Conservation (phyloP, 192 early-diverging fungal species). For the Coemansia sp. region DNA sequence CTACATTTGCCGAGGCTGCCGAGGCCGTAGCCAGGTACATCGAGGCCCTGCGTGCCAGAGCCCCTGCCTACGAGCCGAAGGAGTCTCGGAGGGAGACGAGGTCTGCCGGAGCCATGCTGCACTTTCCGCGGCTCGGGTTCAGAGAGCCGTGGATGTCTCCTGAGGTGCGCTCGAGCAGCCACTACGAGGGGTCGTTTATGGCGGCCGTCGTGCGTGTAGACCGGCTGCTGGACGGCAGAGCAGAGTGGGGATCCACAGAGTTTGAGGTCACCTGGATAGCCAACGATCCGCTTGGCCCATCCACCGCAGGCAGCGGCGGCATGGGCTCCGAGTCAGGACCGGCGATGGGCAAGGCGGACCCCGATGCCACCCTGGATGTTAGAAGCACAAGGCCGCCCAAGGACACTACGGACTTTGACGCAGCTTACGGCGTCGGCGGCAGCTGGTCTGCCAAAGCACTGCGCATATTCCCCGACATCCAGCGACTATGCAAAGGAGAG, state of each 20-base stretch:
- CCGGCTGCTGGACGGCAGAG: neutral
- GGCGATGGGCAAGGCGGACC: neutral
- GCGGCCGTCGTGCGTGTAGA: constrained; percentile 16
- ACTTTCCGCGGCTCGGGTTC: constrained; percentile 17
- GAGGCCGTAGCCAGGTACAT: neutral
- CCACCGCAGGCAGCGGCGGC: neutral
- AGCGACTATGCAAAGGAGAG: neutral
- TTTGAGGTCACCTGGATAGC: constrained; percentile 23
- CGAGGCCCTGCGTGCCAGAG: neutral
- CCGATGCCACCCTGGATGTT: neutral
- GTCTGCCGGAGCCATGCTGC: neutral
- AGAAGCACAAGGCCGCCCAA: neutral
- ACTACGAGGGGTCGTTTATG: constrained; percentile 25
- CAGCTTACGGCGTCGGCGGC: neutral
- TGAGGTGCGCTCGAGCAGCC: neutral
- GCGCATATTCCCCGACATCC: constrained; percentile 19
- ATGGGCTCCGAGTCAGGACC: neutral
- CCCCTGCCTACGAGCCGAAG: neutral
- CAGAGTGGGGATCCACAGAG: neutral
- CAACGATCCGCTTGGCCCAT: constrained; percentile 21
- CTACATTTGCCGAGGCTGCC: constrained; percentile 7
- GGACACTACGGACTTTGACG: constrained; percentile 11
- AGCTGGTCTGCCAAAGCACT: constrained; percentile 33
- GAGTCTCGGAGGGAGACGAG: neutral
- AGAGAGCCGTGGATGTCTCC: constrained; percentile 13